A percentile compares a stretch with the other conserved stretches of the same genome.
Conservation (phyloP, 2,329 filamentous ascomycete species). For the Ophiocordyceps camponoti-saundersi region DNA sequence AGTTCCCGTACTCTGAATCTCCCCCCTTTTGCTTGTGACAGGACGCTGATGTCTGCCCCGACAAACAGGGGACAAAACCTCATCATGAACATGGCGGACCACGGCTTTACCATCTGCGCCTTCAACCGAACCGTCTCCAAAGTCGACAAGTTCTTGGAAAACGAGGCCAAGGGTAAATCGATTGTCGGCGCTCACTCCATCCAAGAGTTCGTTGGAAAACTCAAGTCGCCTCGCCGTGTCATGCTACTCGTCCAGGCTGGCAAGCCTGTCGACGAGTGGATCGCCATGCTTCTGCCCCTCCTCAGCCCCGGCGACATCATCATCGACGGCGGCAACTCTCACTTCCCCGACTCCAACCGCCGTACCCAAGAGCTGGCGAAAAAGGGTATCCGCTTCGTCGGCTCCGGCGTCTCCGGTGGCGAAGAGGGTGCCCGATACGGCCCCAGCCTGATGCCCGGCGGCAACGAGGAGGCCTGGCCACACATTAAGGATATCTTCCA, state of each 20-base stretch:
- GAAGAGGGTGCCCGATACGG: slow-evolving; percentile 98
- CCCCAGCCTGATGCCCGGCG: slow-evolving; percentile 96
- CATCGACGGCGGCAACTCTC: slow-evolving; percentile 96
- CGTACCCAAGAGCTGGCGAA: slow-evolving; percentile 70
- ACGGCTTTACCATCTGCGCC: slow-evolving; percentile 91
- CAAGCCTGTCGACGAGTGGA: slow-evolving; percentile 96
- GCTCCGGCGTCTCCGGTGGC: slow-evolving; percentile 93
- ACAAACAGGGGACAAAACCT: slow-evolving; percentile 57
- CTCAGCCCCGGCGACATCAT: slow-evolving; percentile 87
- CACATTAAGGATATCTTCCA: slow-evolving; percentile 99
- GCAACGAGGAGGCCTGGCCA: slow-evolving; percentile 95
- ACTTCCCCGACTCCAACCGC: slow-evolving; percentile 98
- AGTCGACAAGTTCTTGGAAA: slow-evolving; percentile 84
- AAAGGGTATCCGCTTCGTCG: slow-evolving; percentile 93
- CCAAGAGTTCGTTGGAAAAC: slow-evolving; percentile 89
- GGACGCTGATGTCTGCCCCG: slow-evolving; percentile 3
- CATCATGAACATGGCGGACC: slow-evolving; percentile 78
- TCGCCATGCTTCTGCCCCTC: slow-evolving; percentile 78
- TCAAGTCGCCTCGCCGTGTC: slow-evolving; percentile 91
- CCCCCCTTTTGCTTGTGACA: neutral
- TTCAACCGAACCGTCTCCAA: slow-evolving; percentile 98
- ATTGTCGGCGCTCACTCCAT: slow-evolving; percentile 86
- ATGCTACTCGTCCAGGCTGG: slow-evolving; percentile 99
- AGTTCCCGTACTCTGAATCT: too few species aligned
- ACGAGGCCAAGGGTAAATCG: slow-evolving; percentile 90